These are phyloP conservation scores for Alternaria solani DNA, from an alignment of 2,329 filamentous ascomycete genomes.

Conservation along the genomic window DNA sequence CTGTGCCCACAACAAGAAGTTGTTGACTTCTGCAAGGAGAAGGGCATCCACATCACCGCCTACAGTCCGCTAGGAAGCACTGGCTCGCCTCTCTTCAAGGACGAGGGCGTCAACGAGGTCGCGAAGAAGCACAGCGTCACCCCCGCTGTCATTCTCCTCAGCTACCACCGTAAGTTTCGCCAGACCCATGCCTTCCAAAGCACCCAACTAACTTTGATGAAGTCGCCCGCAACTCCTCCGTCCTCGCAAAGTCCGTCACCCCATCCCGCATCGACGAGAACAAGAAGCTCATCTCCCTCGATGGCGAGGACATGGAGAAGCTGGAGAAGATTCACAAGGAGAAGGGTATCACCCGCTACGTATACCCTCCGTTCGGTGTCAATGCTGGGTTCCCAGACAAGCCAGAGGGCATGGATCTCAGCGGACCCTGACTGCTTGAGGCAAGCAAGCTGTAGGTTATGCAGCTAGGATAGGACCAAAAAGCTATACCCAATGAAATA, in stretches of 20 bases:
- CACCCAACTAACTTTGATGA: constrained; percentile 41
- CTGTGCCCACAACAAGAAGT: constrained; percentile 76
- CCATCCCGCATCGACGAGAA: constrained; percentile 74
- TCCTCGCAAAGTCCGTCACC: constrained; percentile 77
- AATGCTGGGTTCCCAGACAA: constrained; percentile 61
- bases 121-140: constrained; percentile 60
- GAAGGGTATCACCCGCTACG: constrained; percentile 57
- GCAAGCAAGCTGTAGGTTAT: constrained; percentile 16
- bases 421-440: constrained; percentile 34
- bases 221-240: constrained; percentile 72
- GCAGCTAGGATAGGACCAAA: constrained; percentile 7
- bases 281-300: constrained; percentile 70
- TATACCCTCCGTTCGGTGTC: constrained; percentile 60
- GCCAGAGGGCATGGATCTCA: constrained; percentile 48
- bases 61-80: constrained; percentile 65
- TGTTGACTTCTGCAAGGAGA: constrained; percentile 71
- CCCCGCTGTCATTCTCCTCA: constrained; percentile 68
- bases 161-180: constrained; percentile 70
- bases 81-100: constrained; percentile 58
- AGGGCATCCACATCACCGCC: constrained; percentile 75
- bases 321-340: constrained; percentile 57
- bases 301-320: constrained; percentile 67
- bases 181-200: background rate
- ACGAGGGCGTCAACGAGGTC: constrained; percentile 57
- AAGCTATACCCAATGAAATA: constrained; percentile 20